phyloP scores from a whole-genome alignment of 805 yeast species.

The Lachancea fermentati region DNA sequence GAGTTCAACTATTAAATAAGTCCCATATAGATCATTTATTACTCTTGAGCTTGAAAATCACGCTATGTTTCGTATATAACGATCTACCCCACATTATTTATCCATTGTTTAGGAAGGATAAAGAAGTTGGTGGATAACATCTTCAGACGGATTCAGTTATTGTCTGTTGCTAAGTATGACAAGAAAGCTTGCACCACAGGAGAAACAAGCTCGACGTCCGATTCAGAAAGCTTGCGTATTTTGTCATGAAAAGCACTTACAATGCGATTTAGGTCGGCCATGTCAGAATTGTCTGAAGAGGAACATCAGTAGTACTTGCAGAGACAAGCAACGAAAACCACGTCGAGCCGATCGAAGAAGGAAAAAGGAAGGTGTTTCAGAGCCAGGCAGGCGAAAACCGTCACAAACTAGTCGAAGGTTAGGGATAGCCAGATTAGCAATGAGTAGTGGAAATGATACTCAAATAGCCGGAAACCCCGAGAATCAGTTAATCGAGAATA shows the following conservation, averaged over 20 bases:
- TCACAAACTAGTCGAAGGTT: neutral
- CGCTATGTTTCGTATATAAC: neutral
- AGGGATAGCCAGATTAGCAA: neutral
- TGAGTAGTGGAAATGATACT: neutral
- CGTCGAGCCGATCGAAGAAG: constrained; percentile 10
- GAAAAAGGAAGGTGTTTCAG: neutral
- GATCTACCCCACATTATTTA: neutral
- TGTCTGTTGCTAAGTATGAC: constrained; percentile 43
- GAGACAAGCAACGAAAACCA: constrained; percentile 49
- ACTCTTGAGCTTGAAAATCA: too few species aligned
- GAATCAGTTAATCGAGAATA: neutral
- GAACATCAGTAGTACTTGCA: constrained; percentile 49
- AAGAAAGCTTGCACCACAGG: constrained; percentile 47
- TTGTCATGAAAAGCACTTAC: constrained; percentile 69
- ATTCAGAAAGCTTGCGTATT: constrained; percentile 65
- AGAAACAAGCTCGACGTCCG: constrained; percentile 53
- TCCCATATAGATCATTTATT: too few species aligned
- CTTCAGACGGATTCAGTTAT: neutral
- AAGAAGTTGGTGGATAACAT: neutral
- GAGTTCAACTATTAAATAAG: constrained; percentile 56
- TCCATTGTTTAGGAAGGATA: neutral
- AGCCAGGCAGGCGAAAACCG: neutral
- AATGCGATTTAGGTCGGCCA: constrained; percentile 62
- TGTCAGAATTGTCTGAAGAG: constrained; percentile 67
- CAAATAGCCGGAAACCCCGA: neutral